Base-by-base conservation (phyloP, 2,329 filamentous ascomycete species). In the Capronia americana region DNA sequence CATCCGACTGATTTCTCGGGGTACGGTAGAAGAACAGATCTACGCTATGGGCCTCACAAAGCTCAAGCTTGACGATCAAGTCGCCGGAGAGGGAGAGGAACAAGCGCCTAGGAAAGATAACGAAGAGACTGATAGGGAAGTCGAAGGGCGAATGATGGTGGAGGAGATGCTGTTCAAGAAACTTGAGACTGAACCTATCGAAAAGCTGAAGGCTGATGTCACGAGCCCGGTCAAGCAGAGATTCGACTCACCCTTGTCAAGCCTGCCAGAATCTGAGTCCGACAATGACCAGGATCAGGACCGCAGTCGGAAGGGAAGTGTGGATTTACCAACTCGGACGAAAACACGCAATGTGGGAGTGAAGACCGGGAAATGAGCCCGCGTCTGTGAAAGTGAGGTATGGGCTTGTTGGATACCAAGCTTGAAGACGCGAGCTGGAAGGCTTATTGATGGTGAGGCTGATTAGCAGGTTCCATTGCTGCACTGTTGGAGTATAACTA, bases 11-110 rank as follows among this genome's bases (percentile, higher is more conserved):
- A 90, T 99, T 61, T 91, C 91, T 0, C 86, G 85, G 64, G 87
- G 85, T 64, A 96, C 94, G 0, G 92, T 99, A 30, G 95, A 99
- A 78, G 93, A 97, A 79, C 89, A 97, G 67, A 96, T 99, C 60
- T 91, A 94, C 78, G 90, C 91, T 54, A 87, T 97, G 0, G 96
- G 95, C 46, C 87, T 94, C 79, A 96, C 93, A 73, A 99, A 99
- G 82, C 84, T 99, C 64, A 92, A 92, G 74, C 87, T 99, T 28
- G 95, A 97, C 75, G 87, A 90, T 68, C 84, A 88, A 65, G 88
- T 92, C 30, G 86, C 87, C 7, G 89, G 88, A 1, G 86, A 86
- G 41, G 86, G 84, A 48, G 65, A 67, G 24, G 71, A 71, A 63
- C 60, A 65, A 30, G 55, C 64, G 26, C 57, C 64, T 8, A 30